Evolutionary conservation across 2,329 filamentous ascomycete species (phyloP).

Genomic region (Ophiostoma quercus): DNA sequence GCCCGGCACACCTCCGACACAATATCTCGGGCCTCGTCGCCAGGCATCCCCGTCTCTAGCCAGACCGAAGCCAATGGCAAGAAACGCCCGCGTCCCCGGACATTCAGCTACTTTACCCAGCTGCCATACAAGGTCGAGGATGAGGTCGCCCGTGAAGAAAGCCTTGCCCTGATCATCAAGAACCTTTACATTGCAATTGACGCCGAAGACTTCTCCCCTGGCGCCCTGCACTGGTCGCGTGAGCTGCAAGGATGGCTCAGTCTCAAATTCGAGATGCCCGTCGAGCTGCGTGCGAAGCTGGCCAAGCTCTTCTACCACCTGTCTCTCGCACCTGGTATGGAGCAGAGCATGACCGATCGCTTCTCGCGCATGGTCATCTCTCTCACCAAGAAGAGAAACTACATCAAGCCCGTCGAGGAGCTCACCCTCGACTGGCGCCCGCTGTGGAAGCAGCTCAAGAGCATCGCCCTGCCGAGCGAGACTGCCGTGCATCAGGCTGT

Average conservation of each 20-base stretch:
- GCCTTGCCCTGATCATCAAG: constrained; percentile 81
- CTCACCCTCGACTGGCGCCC: constrained; percentile 90
- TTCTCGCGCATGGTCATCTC: constrained; percentile 97
- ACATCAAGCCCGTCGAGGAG: constrained; percentile 84
- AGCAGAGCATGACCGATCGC: constrained; percentile 73
- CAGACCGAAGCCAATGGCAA: constrained; percentile 47
- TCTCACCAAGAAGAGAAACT: constrained; percentile 94
- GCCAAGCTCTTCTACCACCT: constrained; percentile 94
- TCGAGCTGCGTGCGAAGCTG: constrained; percentile 74
- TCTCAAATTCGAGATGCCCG: constrained; percentile 93
- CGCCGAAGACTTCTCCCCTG: constrained; percentile 88
- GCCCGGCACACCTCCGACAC: constrained; percentile 52
- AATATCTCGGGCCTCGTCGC: constrained; percentile 80
- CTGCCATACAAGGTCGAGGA: constrained; percentile 86
- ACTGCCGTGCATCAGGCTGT: constrained; percentile 59
- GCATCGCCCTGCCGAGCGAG: constrained; percentile 81
- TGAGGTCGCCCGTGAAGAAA: constrained; percentile 68
- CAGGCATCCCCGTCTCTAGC: constrained; percentile 56
- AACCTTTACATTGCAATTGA: constrained; percentile 89
- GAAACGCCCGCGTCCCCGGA: constrained; percentile 74
- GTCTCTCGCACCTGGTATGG: constrained; percentile 80
- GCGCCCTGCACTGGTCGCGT: constrained; percentile 92
- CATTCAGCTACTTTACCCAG: constrained; percentile 86
- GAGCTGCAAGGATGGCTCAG: constrained; percentile 93
- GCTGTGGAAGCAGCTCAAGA: constrained; percentile 86